Evolutionary conservation across 2,329 filamentous ascomycete genomes (phyloP).

Genomic region (Aureobasidium subglaciale): DNA sequence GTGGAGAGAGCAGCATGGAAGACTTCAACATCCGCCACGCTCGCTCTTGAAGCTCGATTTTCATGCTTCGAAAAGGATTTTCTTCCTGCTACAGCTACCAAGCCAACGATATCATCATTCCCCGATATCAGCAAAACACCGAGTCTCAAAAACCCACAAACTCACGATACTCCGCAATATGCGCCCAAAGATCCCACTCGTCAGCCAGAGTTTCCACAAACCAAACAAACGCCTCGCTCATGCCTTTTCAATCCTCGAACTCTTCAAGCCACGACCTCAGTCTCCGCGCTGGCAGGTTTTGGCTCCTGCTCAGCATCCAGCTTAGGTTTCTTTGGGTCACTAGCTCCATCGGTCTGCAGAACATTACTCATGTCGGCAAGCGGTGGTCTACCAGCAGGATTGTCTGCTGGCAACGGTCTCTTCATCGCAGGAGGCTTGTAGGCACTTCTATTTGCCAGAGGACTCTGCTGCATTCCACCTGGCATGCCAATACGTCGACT

Average conservation of each 20-base stretch:
- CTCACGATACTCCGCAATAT: not conserved
- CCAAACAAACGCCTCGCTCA: conserved; percentile 5
- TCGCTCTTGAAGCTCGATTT: conserved; percentile 11
- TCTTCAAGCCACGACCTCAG: conserved; percentile 9
- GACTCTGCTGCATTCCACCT: conserved; percentile 33
- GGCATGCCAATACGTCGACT: conserved; percentile 46
- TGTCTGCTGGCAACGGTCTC: conserved; percentile 23
- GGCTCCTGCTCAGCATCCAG: conserved; percentile 22
- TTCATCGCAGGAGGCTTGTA: conserved; percentile 41
- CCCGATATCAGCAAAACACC: conserved; percentile 8
- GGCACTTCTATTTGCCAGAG: conserved; percentile 35
- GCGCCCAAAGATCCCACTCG: not conserved
- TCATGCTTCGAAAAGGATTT: not conserved
- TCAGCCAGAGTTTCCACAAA: not conserved
- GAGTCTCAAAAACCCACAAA: not conserved
- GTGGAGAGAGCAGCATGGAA: conserved; percentile 28
- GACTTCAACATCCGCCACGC: conserved; percentile 25
- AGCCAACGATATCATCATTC: conserved; percentile 5
- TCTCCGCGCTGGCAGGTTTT: conserved; percentile 3
- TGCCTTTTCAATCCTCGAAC: not conserved
- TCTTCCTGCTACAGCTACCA: conserved; percentile 1
- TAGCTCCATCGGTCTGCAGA: conserved; percentile 28
- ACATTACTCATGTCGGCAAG: conserved; percentile 43
- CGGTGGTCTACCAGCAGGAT: conserved; percentile 25
- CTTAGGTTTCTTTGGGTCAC: conserved; percentile 36